Percentiles rank a stretch among this genome's conserved stretches.
Conservation (phyloP, 495 filamentous ascomycete species). For the Lindgomyces ingoldianus region DNA sequence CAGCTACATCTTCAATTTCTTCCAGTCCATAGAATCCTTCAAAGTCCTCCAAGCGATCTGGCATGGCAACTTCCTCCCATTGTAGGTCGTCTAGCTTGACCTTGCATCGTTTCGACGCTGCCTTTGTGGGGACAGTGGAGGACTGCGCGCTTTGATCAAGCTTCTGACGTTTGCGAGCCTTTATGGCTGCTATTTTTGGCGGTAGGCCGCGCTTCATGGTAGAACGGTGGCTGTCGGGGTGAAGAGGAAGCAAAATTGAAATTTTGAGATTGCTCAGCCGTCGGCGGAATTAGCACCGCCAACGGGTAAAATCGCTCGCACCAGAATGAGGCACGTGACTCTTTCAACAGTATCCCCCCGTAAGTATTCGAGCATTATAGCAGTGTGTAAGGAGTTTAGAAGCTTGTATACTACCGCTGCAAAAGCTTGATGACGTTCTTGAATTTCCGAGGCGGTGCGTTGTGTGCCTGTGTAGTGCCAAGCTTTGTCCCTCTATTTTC, state of each 20-base stretch:
- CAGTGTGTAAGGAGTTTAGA: too few species aligned
- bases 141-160: conserved; percentile 17
- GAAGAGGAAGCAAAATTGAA: background rate
- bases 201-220: conserved; percentile 35
- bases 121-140: background rate
- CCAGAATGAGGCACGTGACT: background rate
- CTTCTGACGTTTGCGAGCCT: conserved; percentile 41
- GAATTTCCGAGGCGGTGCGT: too few species aligned
- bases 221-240: background rate
- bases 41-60: conserved; percentile 86
- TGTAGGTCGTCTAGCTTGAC: conserved; percentile 63
- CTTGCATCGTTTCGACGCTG: conserved; percentile 15
- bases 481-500: too few species aligned
- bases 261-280: conserved; percentile 21
- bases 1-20: conserved; percentile 85
- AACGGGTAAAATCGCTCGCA: conserved; percentile 22
- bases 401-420: too few species aligned
- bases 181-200: conserved; percentile 34
- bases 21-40: conserved; percentile 93
- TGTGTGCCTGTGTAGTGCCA: too few species aligned
- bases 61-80: conserved; percentile 82
- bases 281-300: conserved; percentile 29
- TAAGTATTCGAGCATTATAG: too few species aligned
- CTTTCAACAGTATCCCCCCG: too few species aligned
- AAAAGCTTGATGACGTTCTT: too few species aligned